phyloP scores from a whole-genome alignment of 257 asterid genomes.

The Solanum sitiens region DNA sequence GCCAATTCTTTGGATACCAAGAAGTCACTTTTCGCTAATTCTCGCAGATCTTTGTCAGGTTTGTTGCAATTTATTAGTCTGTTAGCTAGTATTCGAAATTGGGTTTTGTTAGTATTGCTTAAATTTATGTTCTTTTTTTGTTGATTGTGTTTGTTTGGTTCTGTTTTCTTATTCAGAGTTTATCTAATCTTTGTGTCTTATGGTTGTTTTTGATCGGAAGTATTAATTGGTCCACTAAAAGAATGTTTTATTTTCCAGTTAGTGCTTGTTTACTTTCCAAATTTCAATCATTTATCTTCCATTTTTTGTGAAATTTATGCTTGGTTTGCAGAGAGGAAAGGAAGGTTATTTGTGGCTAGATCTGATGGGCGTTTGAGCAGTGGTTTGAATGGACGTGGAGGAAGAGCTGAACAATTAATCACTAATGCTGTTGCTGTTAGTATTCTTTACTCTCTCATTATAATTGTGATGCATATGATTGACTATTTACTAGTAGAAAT shows the following conservation, averaged over 20 bases:
- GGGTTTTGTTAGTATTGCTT: not conserved
- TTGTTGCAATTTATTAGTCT: not conserved
- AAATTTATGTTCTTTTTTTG: not conserved
- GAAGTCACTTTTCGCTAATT: conserved; percentile 9
- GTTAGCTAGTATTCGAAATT: not conserved
- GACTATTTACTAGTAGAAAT: not conserved
- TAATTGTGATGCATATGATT: not conserved
- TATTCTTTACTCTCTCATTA: not conserved
- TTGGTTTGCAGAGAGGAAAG: conserved; percentile 34
- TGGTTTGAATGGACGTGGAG: conserved; percentile 16
- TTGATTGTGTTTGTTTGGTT: not conserved
- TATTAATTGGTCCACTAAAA: not conserved
- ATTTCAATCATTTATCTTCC: not conserved
- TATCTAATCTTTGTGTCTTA: not conserved
- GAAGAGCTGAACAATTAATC: conserved; percentile 19
- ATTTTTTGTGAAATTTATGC: not conserved
- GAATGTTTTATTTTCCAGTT: not conserved
- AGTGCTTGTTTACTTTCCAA: not conserved
- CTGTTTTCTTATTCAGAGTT: not conserved
- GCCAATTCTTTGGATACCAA: conserved; percentile 17
- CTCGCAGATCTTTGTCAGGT: conserved; percentile 39
- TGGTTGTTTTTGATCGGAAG: not conserved
- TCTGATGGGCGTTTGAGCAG: conserved; percentile 27
- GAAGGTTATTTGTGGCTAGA: conserved; percentile 14
- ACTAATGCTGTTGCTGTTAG: conserved; percentile 54